phyloP scores from a whole-genome alignment of 148 eudicot genomes.

The Dianthus caryophyllus region DNA sequence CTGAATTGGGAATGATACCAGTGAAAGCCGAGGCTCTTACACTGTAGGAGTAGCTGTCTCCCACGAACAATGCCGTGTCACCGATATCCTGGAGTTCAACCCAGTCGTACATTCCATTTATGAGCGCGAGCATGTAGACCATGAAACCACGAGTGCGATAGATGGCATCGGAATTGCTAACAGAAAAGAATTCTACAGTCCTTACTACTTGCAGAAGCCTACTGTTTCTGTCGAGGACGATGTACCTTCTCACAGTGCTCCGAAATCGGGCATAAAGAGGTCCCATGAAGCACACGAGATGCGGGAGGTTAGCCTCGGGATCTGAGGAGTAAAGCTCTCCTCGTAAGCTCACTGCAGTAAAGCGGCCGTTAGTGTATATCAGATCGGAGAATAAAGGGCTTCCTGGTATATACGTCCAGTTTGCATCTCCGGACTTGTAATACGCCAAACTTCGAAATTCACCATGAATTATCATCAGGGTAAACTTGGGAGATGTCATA shows the following conservation, averaged over 20 bases:
- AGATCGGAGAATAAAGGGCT: not conserved
- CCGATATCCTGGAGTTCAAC: no score
- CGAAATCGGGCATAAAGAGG: not conserved
- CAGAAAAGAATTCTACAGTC: not conserved
- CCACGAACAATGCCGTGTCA: no score
- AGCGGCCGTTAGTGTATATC: not conserved
- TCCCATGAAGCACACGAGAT: not conserved
- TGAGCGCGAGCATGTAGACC: no score
- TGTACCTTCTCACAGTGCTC: conserved; percentile 2
- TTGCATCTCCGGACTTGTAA: conserved; percentile 9
- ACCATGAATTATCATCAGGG: not conserved
- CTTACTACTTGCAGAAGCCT: conserved; percentile 15
- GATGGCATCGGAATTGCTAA: not conserved
- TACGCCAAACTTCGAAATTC: conserved; percentile 1
- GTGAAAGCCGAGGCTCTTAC: no score
- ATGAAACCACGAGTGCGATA: not conserved
- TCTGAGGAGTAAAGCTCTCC: conserved; percentile 6
- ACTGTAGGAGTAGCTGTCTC: no score
- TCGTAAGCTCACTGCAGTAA: not conserved
- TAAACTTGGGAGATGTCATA: not conserved
- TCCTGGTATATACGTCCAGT: not conserved
- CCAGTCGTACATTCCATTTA: no score
- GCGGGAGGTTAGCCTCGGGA: not conserved
- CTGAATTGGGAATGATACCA: no score
- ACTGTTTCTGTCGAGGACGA: not conserved